A percentile compares a stretch with the other conserved stretches of the same genome.
These are phyloP conservation scores for Schizosaccharomyces versatilis DNA, from an alignment of 1,139 yeast genomes.

Conservation along the genomic window DNA sequence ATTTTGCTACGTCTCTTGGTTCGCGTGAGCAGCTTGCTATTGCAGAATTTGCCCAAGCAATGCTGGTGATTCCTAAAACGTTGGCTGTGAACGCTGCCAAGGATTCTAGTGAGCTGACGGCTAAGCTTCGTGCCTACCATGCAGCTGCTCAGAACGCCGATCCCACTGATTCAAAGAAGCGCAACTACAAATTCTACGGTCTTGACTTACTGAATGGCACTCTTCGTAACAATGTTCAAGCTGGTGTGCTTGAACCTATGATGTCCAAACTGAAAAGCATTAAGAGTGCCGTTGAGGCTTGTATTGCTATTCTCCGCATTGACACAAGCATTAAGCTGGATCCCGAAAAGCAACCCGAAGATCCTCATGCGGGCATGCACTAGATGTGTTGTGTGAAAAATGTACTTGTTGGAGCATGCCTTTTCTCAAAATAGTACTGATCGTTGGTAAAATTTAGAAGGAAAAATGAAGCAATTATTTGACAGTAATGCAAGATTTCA, in stretches of 20 bases:
- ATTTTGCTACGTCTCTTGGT: slow-evolving; percentile 72
- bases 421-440: too few species aligned
- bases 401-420: background rate
- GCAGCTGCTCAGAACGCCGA: slow-evolving; percentile 82
- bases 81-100: slow-evolving; percentile 94
- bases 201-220: slow-evolving; percentile 79
- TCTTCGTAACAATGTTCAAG: slow-evolving; percentile 59
- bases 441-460: too few species aligned
- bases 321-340: slow-evolving; percentile 96
- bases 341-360: slow-evolving; percentile 85
- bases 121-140: slow-evolving; percentile 88
- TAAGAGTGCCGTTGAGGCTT: slow-evolving; percentile 91
- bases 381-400: background rate
- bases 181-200: slow-evolving; percentile 74
- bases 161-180: slow-evolving; percentile 60
- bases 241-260: slow-evolving; percentile 90
- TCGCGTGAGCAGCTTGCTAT: slow-evolving; percentile 95
- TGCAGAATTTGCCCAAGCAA: slow-evolving; percentile 85
- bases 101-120: slow-evolving; percentile 82
- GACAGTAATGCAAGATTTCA: too few species aligned
- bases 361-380: slow-evolving; percentile 15
- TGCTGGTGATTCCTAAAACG: slow-evolving; percentile 85
- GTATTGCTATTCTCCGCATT: slow-evolving; percentile 88
- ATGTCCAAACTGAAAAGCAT: slow-evolving; percentile 77
- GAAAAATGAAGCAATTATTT: too few species aligned